Conservation (phyloP, 2,329 filamentous ascomycete genomes). For the Byssothecium circinans region DNA sequence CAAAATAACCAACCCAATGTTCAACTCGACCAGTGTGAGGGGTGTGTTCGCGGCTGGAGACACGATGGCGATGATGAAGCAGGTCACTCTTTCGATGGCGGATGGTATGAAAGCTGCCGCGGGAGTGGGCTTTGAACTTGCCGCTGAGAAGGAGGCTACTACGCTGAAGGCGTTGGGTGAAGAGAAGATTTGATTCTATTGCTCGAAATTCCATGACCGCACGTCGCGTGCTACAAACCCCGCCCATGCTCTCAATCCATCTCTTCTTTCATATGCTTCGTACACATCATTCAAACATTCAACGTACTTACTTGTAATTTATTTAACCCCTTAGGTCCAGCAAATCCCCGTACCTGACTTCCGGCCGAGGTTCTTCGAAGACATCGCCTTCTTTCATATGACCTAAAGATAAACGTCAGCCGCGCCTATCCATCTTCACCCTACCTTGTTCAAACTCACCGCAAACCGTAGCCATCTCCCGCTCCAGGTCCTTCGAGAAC, state of each 20-base stretch:
- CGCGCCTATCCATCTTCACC: background rate
- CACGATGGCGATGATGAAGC: conserved; percentile 37
- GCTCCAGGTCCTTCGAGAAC: conserved; percentile 7
- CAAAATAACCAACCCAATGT: conserved; percentile 47
- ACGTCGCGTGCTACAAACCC: background rate
- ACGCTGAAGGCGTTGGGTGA: conserved; percentile 17
- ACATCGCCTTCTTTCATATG: background rate
- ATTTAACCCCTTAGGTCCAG: too few relatives aligned
- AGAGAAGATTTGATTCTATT: background rate
- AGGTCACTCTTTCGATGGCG: conserved; percentile 33
- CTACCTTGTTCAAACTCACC: background rate
- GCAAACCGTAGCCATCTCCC: conserved; percentile 1
- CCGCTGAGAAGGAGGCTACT: conserved; percentile 20
- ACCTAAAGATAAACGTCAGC: background rate
- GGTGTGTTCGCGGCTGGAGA: conserved; percentile 61
- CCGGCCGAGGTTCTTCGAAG: background rate
- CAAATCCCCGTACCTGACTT: too few relatives aligned
- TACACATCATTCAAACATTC: too few relatives aligned
- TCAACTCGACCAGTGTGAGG: conserved; percentile 53
- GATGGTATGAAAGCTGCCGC: conserved; percentile 32
- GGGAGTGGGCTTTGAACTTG: conserved; percentile 29
- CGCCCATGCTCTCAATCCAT: too few relatives aligned
- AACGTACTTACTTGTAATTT: too few relatives aligned
- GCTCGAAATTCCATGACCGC: background rate
- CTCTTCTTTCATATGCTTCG: background rate